Conservation (phyloP, 2,329 filamentous ascomycete species). For the Thermoascus crustaceus region DNA sequence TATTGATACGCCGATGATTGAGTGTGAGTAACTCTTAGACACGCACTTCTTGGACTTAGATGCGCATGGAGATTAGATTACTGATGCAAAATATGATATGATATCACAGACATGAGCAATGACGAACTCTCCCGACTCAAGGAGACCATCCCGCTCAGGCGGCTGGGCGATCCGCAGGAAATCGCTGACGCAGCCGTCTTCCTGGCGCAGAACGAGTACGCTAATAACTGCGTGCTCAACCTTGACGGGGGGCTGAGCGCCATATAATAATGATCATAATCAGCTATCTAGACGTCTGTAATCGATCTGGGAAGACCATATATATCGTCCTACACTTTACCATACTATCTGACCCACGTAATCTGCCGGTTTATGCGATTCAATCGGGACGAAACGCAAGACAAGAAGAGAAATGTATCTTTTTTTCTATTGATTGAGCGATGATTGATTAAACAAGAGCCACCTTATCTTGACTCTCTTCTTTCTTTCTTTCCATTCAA, state of each 20-base stretch:
- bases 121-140: conserved; percentile 22
- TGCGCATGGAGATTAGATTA: too few relatives aligned
- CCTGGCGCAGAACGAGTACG: conserved; percentile 68
- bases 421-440: background rate
- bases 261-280: conserved; percentile 38
- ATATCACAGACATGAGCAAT: conserved; percentile 34
- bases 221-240: conserved; percentile 80
- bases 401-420: too few relatives aligned
- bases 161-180: conserved; percentile 62
- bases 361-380: too few relatives aligned
- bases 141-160: conserved; percentile 53
- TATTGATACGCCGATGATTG: conserved; percentile 72
- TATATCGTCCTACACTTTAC: background rate
- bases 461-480: too few relatives aligned
- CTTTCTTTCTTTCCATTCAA: too few relatives aligned
- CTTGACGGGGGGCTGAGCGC: conserved; percentile 78
- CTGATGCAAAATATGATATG: background rate
- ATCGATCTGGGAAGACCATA: too few relatives aligned
- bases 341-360: background rate
- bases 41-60: too few relatives aligned
- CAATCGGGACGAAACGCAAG: too few relatives aligned
- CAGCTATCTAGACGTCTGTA: too few relatives aligned
- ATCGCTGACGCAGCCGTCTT: conserved; percentile 77
- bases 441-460: background rate
- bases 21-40: conserved; percentile 43